Evolutionary conservation across 2,329 filamentous ascomycete species (phyloP).

Genomic region (Alternaria solani): DNA sequence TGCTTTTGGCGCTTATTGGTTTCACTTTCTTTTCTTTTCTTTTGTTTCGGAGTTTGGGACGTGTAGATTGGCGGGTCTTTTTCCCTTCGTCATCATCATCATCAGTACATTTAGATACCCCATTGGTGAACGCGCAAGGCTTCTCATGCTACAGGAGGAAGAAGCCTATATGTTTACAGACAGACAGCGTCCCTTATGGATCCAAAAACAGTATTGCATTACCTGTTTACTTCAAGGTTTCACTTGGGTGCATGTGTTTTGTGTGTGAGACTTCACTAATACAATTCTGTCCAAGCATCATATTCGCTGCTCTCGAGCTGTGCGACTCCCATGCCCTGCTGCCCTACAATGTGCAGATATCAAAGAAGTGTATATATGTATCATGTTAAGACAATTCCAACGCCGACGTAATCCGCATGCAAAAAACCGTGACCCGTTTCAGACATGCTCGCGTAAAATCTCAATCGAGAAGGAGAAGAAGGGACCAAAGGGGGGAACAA

Average conservation of each 20-base stretch:
- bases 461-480: neutral
- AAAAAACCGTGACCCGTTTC: constrained; percentile 33
- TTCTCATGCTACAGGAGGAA: constrained; percentile 38
- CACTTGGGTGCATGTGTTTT: neutral
- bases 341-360: constrained; percentile 9
- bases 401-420: constrained; percentile 40
- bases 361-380: constrained; percentile 7
- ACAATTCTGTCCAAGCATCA: constrained; percentile 1
- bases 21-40: constrained; percentile 1
- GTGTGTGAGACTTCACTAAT: neutral
- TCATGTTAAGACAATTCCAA: constrained; percentile 27
- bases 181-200: constrained; percentile 38
- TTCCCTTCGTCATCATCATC: constrained; percentile 8
- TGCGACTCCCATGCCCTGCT: neutral
- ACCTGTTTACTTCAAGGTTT: neutral
- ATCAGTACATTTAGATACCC: constrained; percentile 38
- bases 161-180: constrained; percentile 35
- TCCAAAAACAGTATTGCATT: constrained; percentile 38
- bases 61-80: neutral
- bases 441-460: constrained; percentile 27
- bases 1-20: constrained; percentile 2
- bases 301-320: neutral
- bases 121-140: constrained; percentile 43
- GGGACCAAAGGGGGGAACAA: constrained; percentile 1
- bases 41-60: neutral